Evolutionary conservation across 495 filamentous ascomycete genomes (phyloP), one percentile per base, ranked within the genome.

Genomic region (Penicillium desertorum): DNA sequence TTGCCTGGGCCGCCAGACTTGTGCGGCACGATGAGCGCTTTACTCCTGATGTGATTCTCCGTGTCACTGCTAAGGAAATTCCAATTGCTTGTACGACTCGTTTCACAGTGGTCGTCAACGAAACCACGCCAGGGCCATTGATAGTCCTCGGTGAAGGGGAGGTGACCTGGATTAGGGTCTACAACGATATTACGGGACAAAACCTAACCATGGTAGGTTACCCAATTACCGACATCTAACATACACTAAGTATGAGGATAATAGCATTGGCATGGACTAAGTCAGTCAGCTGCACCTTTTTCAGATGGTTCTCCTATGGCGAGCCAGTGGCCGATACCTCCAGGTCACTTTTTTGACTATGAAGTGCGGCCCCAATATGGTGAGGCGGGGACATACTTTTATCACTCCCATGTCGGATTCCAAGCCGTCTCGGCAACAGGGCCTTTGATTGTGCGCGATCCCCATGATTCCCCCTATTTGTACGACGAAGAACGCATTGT

Each of bases 201-300:
- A 85, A 86, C 53, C 56, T 82, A 7, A 84, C 80, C 39, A 81
- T 85, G 71, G 83, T 81, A 74, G 58, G 20, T 7, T 3, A 48
- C 17, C n/a, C 39, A 61, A 39, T 12, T 30, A 11, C 32, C 27
- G 3, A 30, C 5, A 43, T 44, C 29, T 22, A 43, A 7, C 25
- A 5, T 25, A 25, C 0, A 25, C 25, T 25, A 25, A 25, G 25
- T 25, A 25, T 25, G 25, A 25, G 1, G 25, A 6, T 25, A 6
- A 25, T 46, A 84, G 82, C 83, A 86, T 56, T 86, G 81, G 81
- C 82, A 85, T 73, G 83, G 83, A 36, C 66, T 85, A 25, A 70
- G 73, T n/a, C 79, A 80, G 62, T 71, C 73, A 12, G 71, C 76
- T 49, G 78, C 83, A 2, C 80, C 81, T 0, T 86, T 84, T 64